Evolutionary conservation across 495 filamentous ascomycete genomes (phyloP), one percentile per base, ranked within the genome.

Genomic region (Podospora bellae-mahoneyi): DNA sequence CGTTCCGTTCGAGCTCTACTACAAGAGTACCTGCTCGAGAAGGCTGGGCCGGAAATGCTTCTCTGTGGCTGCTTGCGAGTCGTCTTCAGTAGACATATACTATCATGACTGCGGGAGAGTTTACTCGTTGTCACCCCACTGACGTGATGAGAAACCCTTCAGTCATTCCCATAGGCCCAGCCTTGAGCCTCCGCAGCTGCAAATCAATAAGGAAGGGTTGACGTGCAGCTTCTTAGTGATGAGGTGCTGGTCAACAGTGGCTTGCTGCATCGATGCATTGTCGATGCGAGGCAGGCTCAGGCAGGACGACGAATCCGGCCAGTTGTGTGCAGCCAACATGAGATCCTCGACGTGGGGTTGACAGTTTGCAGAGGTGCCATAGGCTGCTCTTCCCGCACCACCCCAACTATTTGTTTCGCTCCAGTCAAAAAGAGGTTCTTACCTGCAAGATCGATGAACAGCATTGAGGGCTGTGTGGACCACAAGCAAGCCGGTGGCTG

Each of bases 211-310:
- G 55, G 19, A 58, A 26, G 55, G 5, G 55, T 26, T 58, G 55
- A 58, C 55, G 55, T 58, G 55, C 55, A 58, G 55, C n/a, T 58
- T 15, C 55, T 58, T 26, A 58, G 55, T 58, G 55, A 58, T 58
- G 55, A 58, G 55, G 55, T 58, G 55, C 55, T 58, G 23, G 23
- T 3, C 55, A 58, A 20, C 55, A 58, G 23, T 20, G 23, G 55
- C n/a, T 26, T 19, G 23, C 23, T 58, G 55, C 55, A 58, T 58
- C n/a, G n/a, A 26, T 58, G 23, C n/a, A 19, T 7, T 58, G 23
- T 58, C 55, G 55, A 58, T 58, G 55, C 55, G 55, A 58, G 55
- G 13, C 23, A 58, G n/a, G 55, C 9, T 18, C 9, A 58, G 55
- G 55, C 23, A 58, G n/a, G 55, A 58, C 55, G 55, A 58, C 55